Conservation (phyloP, 1,284 basidiomycete genomes). For the Naganishia cerealis region DNA sequence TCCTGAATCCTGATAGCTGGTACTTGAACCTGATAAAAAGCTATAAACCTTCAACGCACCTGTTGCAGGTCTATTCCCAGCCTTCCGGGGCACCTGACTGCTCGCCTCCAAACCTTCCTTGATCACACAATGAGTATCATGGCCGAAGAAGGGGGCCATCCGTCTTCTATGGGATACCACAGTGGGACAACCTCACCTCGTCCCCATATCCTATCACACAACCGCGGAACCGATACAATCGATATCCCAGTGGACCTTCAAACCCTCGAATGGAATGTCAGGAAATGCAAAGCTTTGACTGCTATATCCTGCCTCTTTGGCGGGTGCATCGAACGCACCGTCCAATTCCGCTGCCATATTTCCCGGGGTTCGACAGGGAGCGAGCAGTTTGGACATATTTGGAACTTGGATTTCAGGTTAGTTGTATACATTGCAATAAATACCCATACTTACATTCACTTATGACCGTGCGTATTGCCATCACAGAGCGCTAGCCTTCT, state of each 20-base stretch:
- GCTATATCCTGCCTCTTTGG: neutral
- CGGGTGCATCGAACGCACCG: no score
- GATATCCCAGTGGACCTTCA: slow-evolving; percentile 4
- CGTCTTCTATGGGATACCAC: no score
- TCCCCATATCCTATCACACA: no score
- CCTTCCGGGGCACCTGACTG: neutral
- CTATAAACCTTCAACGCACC: neutral
- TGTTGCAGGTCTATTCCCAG: neutral
- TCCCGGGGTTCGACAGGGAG: no score
- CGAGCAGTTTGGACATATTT: neutral
- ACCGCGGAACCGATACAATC: neutral
- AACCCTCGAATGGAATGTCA: slow-evolving; percentile 1
- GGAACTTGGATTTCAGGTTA: neutral
- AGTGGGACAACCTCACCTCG: no score
- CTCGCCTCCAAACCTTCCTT: neutral
- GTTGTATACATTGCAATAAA: neutral
- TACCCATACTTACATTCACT: neutral
- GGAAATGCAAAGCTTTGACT: neutral
- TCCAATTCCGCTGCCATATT: no score
- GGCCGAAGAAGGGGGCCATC: no score
- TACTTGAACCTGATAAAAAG: neutral
- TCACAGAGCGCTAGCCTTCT: neutral
- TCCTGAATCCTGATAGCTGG: neutral
- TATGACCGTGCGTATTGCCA: neutral
- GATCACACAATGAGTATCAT: no score